These are phyloP conservation scores for Potentilla sterilis DNA, from an alignment of 306 rosid genomes.

Conservation along the genomic window DNA sequence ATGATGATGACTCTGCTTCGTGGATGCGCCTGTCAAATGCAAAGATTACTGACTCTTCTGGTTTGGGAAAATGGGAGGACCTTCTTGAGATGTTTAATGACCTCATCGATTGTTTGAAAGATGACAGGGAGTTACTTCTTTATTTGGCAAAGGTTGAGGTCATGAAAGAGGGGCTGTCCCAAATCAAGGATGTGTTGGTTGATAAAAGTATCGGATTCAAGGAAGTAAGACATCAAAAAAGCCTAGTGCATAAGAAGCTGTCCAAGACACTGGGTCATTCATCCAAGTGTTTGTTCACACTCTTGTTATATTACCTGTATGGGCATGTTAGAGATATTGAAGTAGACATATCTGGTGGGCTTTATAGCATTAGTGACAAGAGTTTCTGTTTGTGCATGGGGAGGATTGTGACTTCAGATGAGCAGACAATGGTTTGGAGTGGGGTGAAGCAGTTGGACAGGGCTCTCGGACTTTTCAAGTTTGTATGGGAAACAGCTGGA, in stretches of 20 bases:
- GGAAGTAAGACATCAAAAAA: slow-evolving; percentile 66
- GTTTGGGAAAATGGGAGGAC: slow-evolving; percentile 76
- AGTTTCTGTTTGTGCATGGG: slow-evolving; percentile 66
- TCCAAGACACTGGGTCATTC: slow-evolving; percentile 77
- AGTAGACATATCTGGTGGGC: slow-evolving; percentile 74
- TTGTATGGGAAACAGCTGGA: slow-evolving; percentile 80
- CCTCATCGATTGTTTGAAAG: slow-evolving; percentile 48
- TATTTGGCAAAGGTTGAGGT: slow-evolving; percentile 57
- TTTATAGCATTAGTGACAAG: slow-evolving; percentile 32
- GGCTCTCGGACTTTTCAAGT: slow-evolving; percentile 69
- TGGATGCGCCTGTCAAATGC: slow-evolving; percentile 75
- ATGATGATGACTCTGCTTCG: slow-evolving; percentile 52
- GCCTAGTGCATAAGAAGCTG: slow-evolving; percentile 69
- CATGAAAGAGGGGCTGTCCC: slow-evolving; percentile 83
- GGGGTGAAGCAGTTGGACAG: slow-evolving; percentile 81
- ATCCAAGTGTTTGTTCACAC: slow-evolving; percentile 82
- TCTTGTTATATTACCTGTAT: slow-evolving; percentile 57
- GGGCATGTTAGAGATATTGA: slow-evolving; percentile 66
- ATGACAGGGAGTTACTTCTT: slow-evolving; percentile 42
- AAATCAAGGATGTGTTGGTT: slow-evolving; percentile 64
- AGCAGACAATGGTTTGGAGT: slow-evolving; percentile 62
- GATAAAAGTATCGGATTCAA: slow-evolving; percentile 67
- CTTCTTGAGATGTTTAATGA: slow-evolving; percentile 78
- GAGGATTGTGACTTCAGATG: slow-evolving; percentile 67
- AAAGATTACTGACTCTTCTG: slow-evolving; percentile 32